Evolutionary conservation across 2,329 filamentous ascomycete genomes (phyloP), one percentile per base, ranked within the genome.

Genomic region (Bipolaris victoriae): DNA sequence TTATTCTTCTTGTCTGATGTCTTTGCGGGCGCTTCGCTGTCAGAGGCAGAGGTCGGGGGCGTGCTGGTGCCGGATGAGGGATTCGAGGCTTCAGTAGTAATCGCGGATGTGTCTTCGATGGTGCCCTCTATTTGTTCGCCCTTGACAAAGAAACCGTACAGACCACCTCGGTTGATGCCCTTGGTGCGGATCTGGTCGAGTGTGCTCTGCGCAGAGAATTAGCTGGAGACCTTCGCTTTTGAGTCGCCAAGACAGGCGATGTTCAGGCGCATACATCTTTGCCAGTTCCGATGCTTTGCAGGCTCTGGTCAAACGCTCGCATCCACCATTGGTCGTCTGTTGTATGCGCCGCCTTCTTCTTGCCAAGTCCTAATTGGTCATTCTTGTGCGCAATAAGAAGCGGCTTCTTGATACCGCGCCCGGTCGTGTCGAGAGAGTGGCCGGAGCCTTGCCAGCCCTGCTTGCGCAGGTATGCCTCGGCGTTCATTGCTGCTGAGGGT

Each of bases 261-360:
- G 10, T 7, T 35, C 45, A 40, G 40, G 22, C 2, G 39, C 50
- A 29, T 64, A 73, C 70, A 44, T 71, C 68, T 50, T 72, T 58
- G 0, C 72, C 72, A 7, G 66, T 71, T 1, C 72, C 73, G 51
- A 75, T 83, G 3, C 89, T 90, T 76, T 95, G 90, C 63, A 97
- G 80, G 54, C 93, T 92, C 74, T 92, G 88, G 77, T 98, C 94
- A 66, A 97, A 97, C 10, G 95, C 95, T 57, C 91, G 89, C 77
- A 97, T 83, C 95, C 95, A 99, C 95, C 95, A 99, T 75, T 97
- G 92, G 73, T 97, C 94, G 66, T 84, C 82, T 31, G 85, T 81
- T 26, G 82, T 82, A 45, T 74, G 69, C 26, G 73, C 72, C 18
- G 68, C 67, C 64, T 86, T 86, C 75, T 91, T 92, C 73, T 90